Conservation (phyloP, 164 flowering plant genomes). For the Malania oleifera region DNA sequence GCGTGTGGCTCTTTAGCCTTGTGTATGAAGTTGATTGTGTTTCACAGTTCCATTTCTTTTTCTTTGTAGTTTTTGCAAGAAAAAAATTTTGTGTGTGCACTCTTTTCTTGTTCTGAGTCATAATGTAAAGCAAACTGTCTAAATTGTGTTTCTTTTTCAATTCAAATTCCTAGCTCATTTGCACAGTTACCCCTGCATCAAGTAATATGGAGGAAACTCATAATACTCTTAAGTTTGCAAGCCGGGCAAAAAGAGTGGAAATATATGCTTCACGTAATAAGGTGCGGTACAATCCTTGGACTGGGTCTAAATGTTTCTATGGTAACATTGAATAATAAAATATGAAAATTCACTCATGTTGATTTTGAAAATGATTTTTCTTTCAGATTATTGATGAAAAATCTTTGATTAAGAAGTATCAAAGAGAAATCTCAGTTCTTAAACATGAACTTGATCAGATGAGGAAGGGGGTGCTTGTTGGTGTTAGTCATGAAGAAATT, state of each 20-base stretch:
- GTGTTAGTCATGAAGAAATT: conserved; percentile 81
- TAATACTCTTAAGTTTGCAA: conserved; percentile 95
- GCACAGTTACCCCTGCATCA: conserved; percentile 98
- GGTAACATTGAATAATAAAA: neutral
- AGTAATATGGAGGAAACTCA: conserved; percentile 98
- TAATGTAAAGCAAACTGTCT: conserved; percentile 2
- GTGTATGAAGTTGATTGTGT: neutral
- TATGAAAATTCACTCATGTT: conserved; percentile 7
- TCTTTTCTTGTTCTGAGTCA: conserved; percentile 1
- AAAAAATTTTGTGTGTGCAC: neutral
- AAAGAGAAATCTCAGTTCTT: conserved; percentile 80
- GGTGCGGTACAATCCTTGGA: conserved; percentile 30
- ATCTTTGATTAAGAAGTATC: conserved; percentile 96
- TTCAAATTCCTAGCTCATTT: conserved; percentile 66
- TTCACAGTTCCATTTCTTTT: neutral
- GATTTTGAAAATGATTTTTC: neutral
- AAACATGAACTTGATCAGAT: conserved; percentile 88
- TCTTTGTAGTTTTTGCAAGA: neutral
- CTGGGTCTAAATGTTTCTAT: neutral
- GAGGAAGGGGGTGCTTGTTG: conserved; percentile 76
- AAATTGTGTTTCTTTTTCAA: conserved; percentile 3
- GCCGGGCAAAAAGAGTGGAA: conserved; percentile 93
- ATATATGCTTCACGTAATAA: conserved; percentile 93
- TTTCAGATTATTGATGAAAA: conserved; percentile 96
- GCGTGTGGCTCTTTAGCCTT: too few relatives aligned